Evolutionary conservation across 805 yeast genomes (phyloP), one percentile per base, ranked within the genome.

Genomic region (Ogataea methanolica): DNA sequence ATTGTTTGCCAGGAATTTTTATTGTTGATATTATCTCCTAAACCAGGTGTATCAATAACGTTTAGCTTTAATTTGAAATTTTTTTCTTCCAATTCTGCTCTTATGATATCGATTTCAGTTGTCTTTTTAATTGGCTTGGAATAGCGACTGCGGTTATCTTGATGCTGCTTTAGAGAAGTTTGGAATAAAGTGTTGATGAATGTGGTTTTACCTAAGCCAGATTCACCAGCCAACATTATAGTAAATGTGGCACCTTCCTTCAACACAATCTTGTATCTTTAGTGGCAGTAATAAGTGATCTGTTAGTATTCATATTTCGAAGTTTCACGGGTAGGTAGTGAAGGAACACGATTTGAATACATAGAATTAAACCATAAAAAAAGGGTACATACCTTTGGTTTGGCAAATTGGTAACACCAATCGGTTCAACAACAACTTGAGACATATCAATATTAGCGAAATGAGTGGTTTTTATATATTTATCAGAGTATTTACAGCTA

Each of bases 191-290:
- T 88, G 68, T 88, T 88, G 65, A 90, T 74, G 56, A 89, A 89
- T 0, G 97, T 90, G n/a, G 95, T 84, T 66, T 90, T 88, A 51
- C 97, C 97, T 44, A 89, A 71, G 6, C 97, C 96, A 42, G 91
- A 80, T 66, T 90, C 97, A 58, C 97, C 97, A 41, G 89, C 88
- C 26, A 88, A 82, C 90, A 88, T 85, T 55, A 87, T 53, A 36
- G 90, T 87, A 71, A 87, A 83, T 21, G 81, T 75, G 49, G 89
- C 85, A 39, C 94, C 95, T 57, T 80, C 73, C 54, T 83, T 82
- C 49, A 87, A 81, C 44, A 85, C 85, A 52, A 84, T 80, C 64
- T 85, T 86, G 70, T 85, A 85, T 63, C 85, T 79, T 36, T 35
- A 38, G 11, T 23, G 21, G 19, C 9, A 41, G 34, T 7, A 19